These are phyloP conservation scores for Scutellaria baicalensis DNA, from an alignment of 257 asterid species.

Conservation along the genomic window DNA sequence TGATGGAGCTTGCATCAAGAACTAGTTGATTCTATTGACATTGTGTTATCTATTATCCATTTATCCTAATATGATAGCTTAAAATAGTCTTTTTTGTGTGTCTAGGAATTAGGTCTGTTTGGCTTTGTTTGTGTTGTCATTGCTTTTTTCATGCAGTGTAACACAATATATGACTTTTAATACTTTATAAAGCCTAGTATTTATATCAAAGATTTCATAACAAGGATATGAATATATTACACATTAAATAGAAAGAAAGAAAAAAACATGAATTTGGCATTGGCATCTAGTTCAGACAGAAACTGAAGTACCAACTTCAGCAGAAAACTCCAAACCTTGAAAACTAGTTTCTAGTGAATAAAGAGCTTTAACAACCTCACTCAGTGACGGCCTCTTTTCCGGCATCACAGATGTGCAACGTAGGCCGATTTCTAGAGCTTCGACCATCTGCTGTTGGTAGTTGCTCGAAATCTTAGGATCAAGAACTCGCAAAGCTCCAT, in stretches of 20 bases:
- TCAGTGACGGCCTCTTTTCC: conserved; percentile 75
- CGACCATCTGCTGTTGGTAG: conserved; percentile 47
- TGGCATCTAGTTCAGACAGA: conserved; percentile 30
- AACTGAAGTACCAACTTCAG: conserved; percentile 29
- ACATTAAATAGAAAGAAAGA: background rate
- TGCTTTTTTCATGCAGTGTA: conserved; percentile 15
- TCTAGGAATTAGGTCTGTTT: background rate
- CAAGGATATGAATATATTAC: conserved; percentile 3
- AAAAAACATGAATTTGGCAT: background rate
- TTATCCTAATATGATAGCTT: too few species aligned
- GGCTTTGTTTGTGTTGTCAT: conserved; percentile 9
- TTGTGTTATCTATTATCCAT: too few species aligned
- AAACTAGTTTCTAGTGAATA: conserved; percentile 36
- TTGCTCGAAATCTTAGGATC: conserved; percentile 50
- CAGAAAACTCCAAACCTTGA: conserved; percentile 21
- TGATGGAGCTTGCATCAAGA: background rate
- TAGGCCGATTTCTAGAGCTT: conserved; percentile 58
- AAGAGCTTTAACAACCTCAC: conserved; percentile 47
- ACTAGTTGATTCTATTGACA: too few species aligned
- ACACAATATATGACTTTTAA: background rate
- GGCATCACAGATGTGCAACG: conserved; percentile 57
- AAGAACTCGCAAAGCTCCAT: conserved; percentile 54
- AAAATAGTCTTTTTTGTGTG: too few species aligned
- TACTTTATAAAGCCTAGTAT: background rate
- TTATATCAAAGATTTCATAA: background rate